phyloP scores from a whole-genome alignment of 2,329 filamentous ascomycete species.

The Penicillium nordicum region DNA sequence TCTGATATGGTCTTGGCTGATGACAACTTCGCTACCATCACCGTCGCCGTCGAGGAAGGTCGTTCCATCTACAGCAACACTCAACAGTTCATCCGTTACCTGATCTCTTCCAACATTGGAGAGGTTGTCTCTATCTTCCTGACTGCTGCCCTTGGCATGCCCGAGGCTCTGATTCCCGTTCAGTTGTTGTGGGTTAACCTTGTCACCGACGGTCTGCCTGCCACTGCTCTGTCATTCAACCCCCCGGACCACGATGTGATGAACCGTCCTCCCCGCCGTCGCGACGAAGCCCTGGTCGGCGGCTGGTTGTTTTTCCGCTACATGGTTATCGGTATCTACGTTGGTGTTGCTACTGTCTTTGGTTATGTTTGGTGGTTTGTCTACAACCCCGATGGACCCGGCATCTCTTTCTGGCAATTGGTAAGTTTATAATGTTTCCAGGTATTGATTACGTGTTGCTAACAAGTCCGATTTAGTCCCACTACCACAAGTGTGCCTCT shows the following conservation, averaged over 20 bases:
- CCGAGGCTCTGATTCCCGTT: conserved; percentile 92
- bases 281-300: conserved; percentile 86
- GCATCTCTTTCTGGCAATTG: conserved; percentile 86
- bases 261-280: conserved; percentile 84
- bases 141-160: conserved; percentile 94
- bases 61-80: conserved; percentile 99
- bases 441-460: conserved; percentile 8
- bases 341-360: conserved; percentile 88
- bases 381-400: conserved; percentile 84
- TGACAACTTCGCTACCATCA: conserved; percentile 98
- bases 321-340: conserved; percentile 91
- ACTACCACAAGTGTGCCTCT: conserved; percentile 89
- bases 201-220: conserved; percentile 93
- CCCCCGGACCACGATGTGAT: conserved; percentile 98
- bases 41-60: conserved; percentile 92
- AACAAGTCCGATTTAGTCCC: conserved; percentile 47
- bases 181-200: conserved; percentile 99
- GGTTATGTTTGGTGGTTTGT: conserved; percentile 99
- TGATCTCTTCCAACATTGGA: conserved; percentile 98
- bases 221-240: conserved; percentile 96
- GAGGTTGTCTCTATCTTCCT: conserved; percentile 99
- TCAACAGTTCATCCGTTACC: conserved; percentile 97
- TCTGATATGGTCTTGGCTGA: conserved; percentile 98
- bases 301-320: conserved; percentile 98
- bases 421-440: conserved; percentile 39